Percentiles rank a stretch among this genome's conserved stretches.
Conservation (phyloP, 208 protist species). For the Acanthamoeba royreba region DNA sequence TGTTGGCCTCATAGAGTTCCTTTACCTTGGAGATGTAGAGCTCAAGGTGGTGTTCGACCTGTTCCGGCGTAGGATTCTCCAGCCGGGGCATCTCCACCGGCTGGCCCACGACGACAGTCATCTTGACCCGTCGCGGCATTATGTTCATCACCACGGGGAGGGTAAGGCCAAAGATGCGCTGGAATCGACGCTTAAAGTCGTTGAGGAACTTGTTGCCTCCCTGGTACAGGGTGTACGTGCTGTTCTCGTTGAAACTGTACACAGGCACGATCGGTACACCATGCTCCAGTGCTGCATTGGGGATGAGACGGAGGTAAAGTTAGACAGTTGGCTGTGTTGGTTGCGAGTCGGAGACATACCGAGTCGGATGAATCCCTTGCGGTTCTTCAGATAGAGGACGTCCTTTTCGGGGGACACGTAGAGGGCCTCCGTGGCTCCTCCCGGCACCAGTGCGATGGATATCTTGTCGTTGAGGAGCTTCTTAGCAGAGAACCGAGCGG, state of each 20-base stretch:
- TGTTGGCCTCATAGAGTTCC: constrained; percentile 13
- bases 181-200: not conserved
- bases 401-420: constrained; percentile 3
- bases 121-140: not conserved
- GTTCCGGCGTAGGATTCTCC: not conserved
- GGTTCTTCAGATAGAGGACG: constrained; percentile 15
- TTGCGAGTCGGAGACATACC: too few relatives aligned
- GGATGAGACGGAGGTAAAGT: too few relatives aligned
- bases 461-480: not conserved
- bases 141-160: constrained; percentile 3
- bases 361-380: constrained; percentile 27
- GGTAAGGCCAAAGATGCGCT: not conserved
- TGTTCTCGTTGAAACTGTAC: constrained; percentile 45
- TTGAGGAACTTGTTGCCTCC: not conserved
- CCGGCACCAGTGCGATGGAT: constrained; percentile 35
- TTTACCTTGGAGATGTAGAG: not conserved
- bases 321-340: too few relatives aligned
- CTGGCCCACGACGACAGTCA: constrained; percentile 11
- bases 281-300: not conserved
- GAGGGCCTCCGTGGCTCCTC: constrained; percentile 17
- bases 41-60: not conserved
- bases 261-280: not conserved
- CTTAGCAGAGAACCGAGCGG: not conserved
- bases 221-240: constrained; percentile 10
- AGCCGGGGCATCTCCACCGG: not conserved